These are phyloP conservation scores for Micractinium sp. DNA, from an alignment of 139 green algal species.

Conservation along the genomic window DNA sequence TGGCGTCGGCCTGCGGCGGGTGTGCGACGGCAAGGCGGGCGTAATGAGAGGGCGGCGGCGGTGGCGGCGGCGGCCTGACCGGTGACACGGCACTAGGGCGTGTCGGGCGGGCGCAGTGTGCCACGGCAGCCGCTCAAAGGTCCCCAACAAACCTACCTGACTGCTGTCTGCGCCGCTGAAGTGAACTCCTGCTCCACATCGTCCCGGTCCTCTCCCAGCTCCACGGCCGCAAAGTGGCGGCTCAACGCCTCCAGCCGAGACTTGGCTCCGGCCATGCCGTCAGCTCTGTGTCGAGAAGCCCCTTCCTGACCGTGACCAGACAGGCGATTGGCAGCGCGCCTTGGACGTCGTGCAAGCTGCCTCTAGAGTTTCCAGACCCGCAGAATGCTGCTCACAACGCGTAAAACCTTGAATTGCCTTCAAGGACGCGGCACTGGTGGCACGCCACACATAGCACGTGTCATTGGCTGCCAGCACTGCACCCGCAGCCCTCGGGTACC, in stretches of 20 bases:
- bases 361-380: no score
- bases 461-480: no score
- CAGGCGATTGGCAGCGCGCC: no score
- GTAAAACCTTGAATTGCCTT: no score
- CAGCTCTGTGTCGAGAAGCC: no score
- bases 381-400: no score
- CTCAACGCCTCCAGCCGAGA: background rate
- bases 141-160: background rate
- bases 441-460: no score
- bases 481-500: no score
- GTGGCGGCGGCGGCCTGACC: background rate
- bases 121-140: background rate
- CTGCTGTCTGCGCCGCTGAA: background rate
- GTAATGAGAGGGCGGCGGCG: background rate
- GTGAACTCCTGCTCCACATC: background rate
- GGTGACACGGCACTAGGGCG: background rate
- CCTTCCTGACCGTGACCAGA: no score
- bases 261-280: background rate
- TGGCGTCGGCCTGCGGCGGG: conserved; percentile 30
- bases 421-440: no score
- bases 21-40: background rate
- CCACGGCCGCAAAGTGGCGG: background rate
- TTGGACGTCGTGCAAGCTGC: no score
- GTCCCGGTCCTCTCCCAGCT: background rate
- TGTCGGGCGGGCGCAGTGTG: background rate